Conservation (phyloP, 495 filamentous ascomycete genomes). For the Hypoxylon lenormandii region DNA sequence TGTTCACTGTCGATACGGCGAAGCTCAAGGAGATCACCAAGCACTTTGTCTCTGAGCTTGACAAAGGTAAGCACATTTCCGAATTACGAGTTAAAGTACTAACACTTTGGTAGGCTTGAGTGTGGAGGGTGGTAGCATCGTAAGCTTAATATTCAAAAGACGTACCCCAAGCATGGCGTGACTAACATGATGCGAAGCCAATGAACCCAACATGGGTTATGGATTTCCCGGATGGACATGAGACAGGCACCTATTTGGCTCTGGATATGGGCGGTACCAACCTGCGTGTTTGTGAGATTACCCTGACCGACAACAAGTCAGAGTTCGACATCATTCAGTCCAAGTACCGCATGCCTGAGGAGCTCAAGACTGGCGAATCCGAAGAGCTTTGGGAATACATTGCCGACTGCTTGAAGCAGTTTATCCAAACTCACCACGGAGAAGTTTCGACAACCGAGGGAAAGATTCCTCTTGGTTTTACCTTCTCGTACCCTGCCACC, state of each 20-base stretch:
- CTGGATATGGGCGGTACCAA: constrained; percentile 99
- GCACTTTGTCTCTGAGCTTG: constrained; percentile 88
- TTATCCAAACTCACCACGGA: constrained; percentile 89
- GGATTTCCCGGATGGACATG: constrained; percentile 87
- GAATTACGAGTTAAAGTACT: constrained; percentile 16
- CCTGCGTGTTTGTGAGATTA: constrained; percentile 96
- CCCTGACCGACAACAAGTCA: constrained; percentile 86
- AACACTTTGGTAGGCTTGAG: constrained; percentile 71
- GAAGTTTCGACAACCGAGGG: constrained; percentile 68
- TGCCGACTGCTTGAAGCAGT: constrained; percentile 95
- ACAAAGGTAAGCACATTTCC: constrained; percentile 72
- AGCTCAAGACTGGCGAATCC: constrained; percentile 87
- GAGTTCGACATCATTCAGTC: constrained; percentile 99
- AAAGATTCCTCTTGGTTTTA: constrained; percentile 89
- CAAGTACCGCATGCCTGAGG: constrained; percentile 96
- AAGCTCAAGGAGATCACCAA: constrained; percentile 90
- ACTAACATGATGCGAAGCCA: constrained; percentile 67
- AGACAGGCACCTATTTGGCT: constrained; percentile 90
- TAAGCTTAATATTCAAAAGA: constrained; percentile 61
- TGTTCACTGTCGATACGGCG: constrained; percentile 79
- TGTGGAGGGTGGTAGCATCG: constrained; percentile 90
- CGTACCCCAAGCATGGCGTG: constrained; percentile 34
- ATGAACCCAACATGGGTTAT: constrained; percentile 99
- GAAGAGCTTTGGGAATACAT: constrained; percentile 98
- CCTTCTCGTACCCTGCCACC: constrained; percentile 96